Conservation (phyloP, 108 stramenopile genomes). For the Skeletonema menzelii region DNA sequence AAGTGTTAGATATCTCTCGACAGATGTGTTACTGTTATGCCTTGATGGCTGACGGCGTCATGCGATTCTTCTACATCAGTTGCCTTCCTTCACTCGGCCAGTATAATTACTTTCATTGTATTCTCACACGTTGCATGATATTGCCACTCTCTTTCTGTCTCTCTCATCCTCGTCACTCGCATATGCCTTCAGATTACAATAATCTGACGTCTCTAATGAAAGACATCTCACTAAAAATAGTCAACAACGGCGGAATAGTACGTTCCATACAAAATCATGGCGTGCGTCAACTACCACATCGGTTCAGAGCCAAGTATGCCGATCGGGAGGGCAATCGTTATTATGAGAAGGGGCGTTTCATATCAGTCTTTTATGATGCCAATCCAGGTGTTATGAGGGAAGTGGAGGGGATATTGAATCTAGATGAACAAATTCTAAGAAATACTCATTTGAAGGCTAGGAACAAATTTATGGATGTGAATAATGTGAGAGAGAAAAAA, state of each 20-base stretch:
- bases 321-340: conserved; percentile 80
- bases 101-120: not conserved
- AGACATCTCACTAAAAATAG: conserved; percentile 73
- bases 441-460: conserved; percentile 74
- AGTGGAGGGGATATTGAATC: conserved; percentile 63
- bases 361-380: conserved; percentile 82
- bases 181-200: conserved; percentile 49
- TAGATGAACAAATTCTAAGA: conserved; percentile 78
- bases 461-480: conserved; percentile 70
- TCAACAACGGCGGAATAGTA: conserved; percentile 81
- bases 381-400: conserved; percentile 62
- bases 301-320: conserved; percentile 80
- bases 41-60: not conserved
- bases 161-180: not conserved
- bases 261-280: conserved; percentile 88
- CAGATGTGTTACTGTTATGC: not conserved
- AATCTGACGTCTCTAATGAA: conserved; percentile 67
- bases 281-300: conserved; percentile 80
- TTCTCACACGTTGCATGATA: not conserved
- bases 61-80: not conserved
- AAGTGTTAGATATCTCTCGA: conserved; percentile 49
- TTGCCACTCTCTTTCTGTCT: not conserved
- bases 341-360: conserved; percentile 83
- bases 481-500: conserved; percentile 70
- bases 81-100: not conserved